Evolutionary conservation across 2,329 filamentous ascomycete genomes (phyloP).

Genomic region (Paecilomyces formosus): DNA sequence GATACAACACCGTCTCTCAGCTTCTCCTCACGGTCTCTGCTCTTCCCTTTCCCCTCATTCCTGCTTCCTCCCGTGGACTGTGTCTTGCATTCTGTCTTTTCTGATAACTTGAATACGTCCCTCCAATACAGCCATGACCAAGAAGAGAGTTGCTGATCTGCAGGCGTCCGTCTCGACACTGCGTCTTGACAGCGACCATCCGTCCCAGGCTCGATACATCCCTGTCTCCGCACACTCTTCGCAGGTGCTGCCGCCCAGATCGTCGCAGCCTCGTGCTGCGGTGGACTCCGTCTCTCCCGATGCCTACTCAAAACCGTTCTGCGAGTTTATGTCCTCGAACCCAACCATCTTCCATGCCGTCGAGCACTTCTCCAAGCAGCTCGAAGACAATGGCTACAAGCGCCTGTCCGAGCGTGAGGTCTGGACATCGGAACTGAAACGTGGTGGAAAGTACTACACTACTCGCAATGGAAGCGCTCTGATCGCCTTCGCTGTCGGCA

Average conservation of each 20-base stretch:
- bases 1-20: not conserved
- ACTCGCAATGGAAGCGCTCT: conserved; percentile 79
- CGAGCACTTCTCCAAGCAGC: conserved; percentile 64
- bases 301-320: conserved; percentile 74
- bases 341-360: conserved; percentile 93
- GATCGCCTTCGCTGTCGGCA: conserved; percentile 78
- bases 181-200: conserved; percentile 16
- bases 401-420: conserved; percentile 68
- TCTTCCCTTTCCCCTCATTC: not conserved
- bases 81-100: not conserved
- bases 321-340: conserved; percentile 78
- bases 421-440: conserved; percentile 65
- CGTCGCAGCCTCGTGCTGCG: conserved; percentile 7
- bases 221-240: conserved; percentile 7
- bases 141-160: conserved; percentile 18
- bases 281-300: conserved; percentile 34
- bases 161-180: conserved; percentile 22
- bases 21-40: not conserved
- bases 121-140: conserved; percentile 20
- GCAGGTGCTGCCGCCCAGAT: conserved; percentile 8
- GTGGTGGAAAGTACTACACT: conserved; percentile 82
- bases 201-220: conserved; percentile 15
- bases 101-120: not conserved
- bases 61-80: not conserved
- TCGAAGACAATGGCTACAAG: conserved; percentile 65